phyloP scores from a whole-genome alignment of 306 rosid species.

The Quercus bicolor region DNA sequence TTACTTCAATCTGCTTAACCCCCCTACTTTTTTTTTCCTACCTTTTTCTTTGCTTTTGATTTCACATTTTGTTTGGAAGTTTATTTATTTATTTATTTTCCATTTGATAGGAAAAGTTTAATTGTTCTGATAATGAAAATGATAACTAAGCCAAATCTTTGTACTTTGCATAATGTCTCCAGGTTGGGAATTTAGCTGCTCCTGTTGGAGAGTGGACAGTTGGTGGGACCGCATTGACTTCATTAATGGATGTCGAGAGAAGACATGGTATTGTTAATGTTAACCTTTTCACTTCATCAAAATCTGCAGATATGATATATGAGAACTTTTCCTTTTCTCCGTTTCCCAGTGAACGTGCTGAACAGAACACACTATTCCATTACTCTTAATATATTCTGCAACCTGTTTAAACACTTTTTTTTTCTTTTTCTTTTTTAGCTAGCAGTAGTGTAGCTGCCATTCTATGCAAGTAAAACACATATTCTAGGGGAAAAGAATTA shows the following conservation, averaged over 20 bases:
- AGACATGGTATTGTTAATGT: conserved; percentile 71
- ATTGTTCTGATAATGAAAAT: background rate
- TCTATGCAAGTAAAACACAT: background rate
- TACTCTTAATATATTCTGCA: background rate
- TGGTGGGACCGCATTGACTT: conserved; percentile 88
- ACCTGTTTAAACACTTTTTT: background rate
- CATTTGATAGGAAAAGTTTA: too few relatives aligned
- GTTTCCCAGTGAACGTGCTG: background rate
- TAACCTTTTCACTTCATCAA: background rate
- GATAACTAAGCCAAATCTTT: conserved; percentile 13
- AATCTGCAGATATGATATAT: background rate
- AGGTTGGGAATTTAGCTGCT: conserved; percentile 90
- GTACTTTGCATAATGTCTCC: conserved; percentile 18
- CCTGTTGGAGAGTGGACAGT: conserved; percentile 91
- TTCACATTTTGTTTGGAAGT: background rate
- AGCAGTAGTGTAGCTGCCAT: background rate
- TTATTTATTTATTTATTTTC: background rate
- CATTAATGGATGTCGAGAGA: conserved; percentile 97
- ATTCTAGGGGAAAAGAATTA: background rate
- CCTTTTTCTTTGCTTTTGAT: conserved; percentile 5
- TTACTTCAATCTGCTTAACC: background rate
- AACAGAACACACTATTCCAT: background rate
- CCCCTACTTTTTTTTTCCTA: conserved; percentile 8
- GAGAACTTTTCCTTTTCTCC: background rate
- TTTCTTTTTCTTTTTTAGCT: background rate